Evolutionary conservation across 306 rosid species (phyloP).

Genomic region (Vicia faba): DNA sequence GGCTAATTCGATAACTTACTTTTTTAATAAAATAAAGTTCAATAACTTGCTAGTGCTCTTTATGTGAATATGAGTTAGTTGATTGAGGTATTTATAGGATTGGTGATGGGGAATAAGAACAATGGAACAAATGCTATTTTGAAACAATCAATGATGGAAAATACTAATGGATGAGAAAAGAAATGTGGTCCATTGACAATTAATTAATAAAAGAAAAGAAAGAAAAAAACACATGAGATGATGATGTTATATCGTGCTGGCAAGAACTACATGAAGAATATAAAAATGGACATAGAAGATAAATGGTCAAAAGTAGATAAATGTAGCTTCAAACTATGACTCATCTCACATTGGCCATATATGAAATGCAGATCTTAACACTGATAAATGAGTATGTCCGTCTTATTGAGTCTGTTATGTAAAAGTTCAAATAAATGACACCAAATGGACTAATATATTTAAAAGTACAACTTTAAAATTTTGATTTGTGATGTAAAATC

Average conservation of each 20-base stretch:
- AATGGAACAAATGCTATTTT: background rate
- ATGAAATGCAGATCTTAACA: background rate
- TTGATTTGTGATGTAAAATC: no score
- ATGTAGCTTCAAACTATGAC: constrained; percentile 8
- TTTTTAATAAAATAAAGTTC: background rate
- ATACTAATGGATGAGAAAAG: constrained; percentile 4
- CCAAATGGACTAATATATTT: no score
- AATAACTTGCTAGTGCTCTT: background rate
- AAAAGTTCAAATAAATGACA: no score
- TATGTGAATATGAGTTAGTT: background rate
- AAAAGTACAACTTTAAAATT: no score
- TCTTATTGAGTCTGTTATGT: no score
- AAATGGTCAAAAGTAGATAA: background rate
- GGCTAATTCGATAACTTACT: background rate
- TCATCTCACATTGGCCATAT: constrained; percentile 6
- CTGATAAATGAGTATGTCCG: background rate
- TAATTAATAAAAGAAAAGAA: background rate
- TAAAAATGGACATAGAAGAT: background rate
- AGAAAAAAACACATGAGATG: background rate
- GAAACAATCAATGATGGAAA: no score
- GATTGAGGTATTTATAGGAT: constrained; percentile 32
- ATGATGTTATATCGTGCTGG: constrained; percentile 25
- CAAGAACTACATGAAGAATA: background rate
- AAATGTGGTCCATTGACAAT: background rate
- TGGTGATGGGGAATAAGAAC: constrained; percentile 2